Evolutionary conservation across 805 yeast genomes (phyloP), one percentile per base, ranked within the genome.

Genomic region (Yamadazyma phyllophila): DNA sequence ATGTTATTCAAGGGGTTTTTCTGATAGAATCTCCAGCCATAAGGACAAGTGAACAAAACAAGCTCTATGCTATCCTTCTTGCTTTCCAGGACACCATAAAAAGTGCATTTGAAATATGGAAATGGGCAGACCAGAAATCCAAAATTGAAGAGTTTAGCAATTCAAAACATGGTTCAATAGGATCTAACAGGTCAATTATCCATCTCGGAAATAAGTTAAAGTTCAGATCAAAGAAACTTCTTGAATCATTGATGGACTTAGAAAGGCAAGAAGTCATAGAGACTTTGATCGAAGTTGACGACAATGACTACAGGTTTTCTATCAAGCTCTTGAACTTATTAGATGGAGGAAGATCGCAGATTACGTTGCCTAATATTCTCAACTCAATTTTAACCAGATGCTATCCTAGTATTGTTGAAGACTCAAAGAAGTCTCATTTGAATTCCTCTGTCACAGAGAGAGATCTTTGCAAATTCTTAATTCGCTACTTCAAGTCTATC

Each of bases 281-380:
- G 55, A 74, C 82, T 7, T 62, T 91, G 47, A 73, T 88, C 13
- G 58, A 52, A 5, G 68, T 81, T 10, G 60, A 60, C 13, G 11
- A 40, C 9, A 20, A 4, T 6, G 42, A 36, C 15, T 11, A 29
- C 8, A 44, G 35, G 4, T 39, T 45, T 10, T 44, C 50, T 0
- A 76, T 81, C 54, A 85, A 83, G 52, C 57, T 88, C 1, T 62
- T 88, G n/a, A 89, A 87, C 60, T 83, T 86, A 2, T 66, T 91
- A 40, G 97, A 91, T 64, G 92, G 94, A 0, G 85, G 96, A 7
- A 79, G 87, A 51, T 86, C 96, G 0, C 86, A 82, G 46, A 56
- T 79, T 4, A 85, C 95, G 0, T 67, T 89, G 11, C 91, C 95
- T 0, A 76, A 78, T 53, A 66, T 90, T 4, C 70, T 88, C 52